Base-by-base conservation (phyloP, 176 grass and related monocot species). In the Chloris gayana region DNA sequence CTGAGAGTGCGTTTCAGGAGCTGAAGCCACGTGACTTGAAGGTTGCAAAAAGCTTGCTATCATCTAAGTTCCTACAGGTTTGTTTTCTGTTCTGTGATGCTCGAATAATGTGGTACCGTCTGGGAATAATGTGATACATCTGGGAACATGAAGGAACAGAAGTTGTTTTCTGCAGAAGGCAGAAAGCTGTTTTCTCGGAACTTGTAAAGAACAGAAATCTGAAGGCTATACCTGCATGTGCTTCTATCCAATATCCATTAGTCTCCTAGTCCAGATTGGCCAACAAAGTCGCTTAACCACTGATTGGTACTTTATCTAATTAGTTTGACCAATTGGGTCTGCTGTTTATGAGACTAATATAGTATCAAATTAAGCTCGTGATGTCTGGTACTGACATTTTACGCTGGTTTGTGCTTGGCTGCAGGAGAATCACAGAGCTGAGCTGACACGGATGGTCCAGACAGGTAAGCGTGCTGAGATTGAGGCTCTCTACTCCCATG, bases 401-500 rank as follows among this genome's bases (percentile, higher is more conserved):
- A 54, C 39, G 25, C 7, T 69, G 42, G n/a, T 53, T 70, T 27
- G 58, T 61, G 72, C 64, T 69, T 13, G 26, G 54, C 77, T 82
- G 64, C 39, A 98, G 95, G 92, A 94, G 17, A 77, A 35, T 35
- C 91, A 94, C 64, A 77, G 69, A 79, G 76, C 68, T 34, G 95
- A 98, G 56, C 78, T 98, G 72, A 75, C 82, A 50, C 65, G 81
- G 78, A 95, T 98, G 95, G 75, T 93, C 51, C 70, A 94, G 67
- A 77, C 18, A 27, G 92, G 95, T 33, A 76, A 69, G 45, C 88
- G 92, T 42, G 88, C 88, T 32, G 95, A 98, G 84, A 98, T 94
- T 5, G 95, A 98, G 89, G 88, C 95, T 51, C 83, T 98, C 19
- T 94, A 95, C 77, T 91, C 69, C 9, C 90, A 93, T 59, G 95